Conservation (phyloP, 225 moss, liverwort and hornwort species). For the Bryum argenteum region DNA sequence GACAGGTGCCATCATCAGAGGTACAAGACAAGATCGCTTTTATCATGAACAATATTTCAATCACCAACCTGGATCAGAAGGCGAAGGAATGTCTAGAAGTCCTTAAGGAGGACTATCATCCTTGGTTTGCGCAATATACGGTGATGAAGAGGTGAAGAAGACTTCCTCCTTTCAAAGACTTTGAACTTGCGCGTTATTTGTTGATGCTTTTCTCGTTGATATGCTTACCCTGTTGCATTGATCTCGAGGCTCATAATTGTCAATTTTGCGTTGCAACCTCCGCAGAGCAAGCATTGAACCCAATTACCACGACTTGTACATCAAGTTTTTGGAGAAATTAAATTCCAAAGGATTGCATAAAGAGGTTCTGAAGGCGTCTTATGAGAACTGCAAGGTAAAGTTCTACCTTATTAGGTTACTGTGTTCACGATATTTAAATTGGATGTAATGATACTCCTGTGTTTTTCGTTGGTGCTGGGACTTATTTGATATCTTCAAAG, state of each 20-base stretch:
- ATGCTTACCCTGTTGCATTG: slow-evolving; percentile 12
- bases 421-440: slow-evolving; percentile 7
- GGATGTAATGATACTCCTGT: slow-evolving; percentile 1
- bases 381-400: slow-evolving; percentile 96
- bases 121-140: slow-evolving; percentile 99
- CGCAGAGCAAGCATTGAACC: slow-evolving; percentile 99
- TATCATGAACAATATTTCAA: slow-evolving; percentile 98
- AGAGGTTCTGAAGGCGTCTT: slow-evolving; percentile 93
- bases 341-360: slow-evolving; percentile 79
- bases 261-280: slow-evolving; percentile 26
- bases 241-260: slow-evolving; percentile 28
- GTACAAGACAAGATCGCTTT: slow-evolving; percentile 93
- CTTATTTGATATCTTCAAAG: neutral
- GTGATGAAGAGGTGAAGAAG: slow-evolving; percentile 88
- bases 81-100: slow-evolving; percentile 92
- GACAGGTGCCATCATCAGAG: slow-evolving; percentile 76
- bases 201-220: slow-evolving; percentile 22
- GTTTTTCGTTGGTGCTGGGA: slow-evolving; percentile 12
- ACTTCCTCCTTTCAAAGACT: slow-evolving; percentile 6
- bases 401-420: slow-evolving; percentile 16
- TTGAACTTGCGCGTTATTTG: neutral
- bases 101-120: slow-evolving; percentile 72
- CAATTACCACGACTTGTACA: slow-evolving; percentile 95
- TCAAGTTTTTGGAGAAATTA: slow-evolving; percentile 91
- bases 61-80: slow-evolving; percentile 88